phyloP scores from a whole-genome alignment of 116 monocot genomes.

The Zostera marina region DNA sequence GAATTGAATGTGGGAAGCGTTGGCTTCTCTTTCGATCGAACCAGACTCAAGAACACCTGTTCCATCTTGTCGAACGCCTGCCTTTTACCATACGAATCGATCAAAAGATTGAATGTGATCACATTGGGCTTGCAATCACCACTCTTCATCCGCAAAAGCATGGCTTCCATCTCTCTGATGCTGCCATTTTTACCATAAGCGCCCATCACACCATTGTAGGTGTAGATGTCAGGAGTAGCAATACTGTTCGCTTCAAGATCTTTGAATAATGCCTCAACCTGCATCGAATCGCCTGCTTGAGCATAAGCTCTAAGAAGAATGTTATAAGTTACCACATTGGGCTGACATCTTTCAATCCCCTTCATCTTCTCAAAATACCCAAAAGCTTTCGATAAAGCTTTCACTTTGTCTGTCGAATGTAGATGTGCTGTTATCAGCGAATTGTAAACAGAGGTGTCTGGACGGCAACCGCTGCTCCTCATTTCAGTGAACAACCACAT shows the following conservation, averaged over 20 bases:
- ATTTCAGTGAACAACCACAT: constrained; percentile 99
- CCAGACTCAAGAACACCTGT: constrained; percentile 81
- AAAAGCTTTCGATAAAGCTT: constrained; percentile 67
- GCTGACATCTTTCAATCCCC: constrained; percentile 67
- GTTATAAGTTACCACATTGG: constrained; percentile 81
- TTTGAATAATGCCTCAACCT: constrained; percentile 63
- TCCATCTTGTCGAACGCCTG: constrained; percentile 93
- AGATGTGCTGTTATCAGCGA: constrained; percentile 82
- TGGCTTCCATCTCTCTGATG: constrained; percentile 72
- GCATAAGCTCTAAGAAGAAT: constrained; percentile 86
- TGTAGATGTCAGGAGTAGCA: constrained; percentile 59
- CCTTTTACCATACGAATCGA: constrained; percentile 77
- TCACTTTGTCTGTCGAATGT: constrained; percentile 61
- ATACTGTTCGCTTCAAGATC: constrained; percentile 64
- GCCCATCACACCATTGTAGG: constrained; percentile 91
- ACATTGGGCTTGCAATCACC: constrained; percentile 53
- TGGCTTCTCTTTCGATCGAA: constrained; percentile 73
- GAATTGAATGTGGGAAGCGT: constrained; percentile 81
- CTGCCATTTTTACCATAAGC: constrained; percentile 86
- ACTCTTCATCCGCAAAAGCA: constrained; percentile 69
- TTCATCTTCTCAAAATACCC: constrained; percentile 94
- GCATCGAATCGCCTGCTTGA: constrained; percentile 54
- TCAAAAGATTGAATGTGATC: constrained; percentile 83
- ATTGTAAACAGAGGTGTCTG: constrained; percentile 93
- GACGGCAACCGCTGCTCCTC: constrained; percentile 81